Base-by-base conservation (phyloP, 176 grass and related monocot genomes). In the Raddia guianensis region DNA sequence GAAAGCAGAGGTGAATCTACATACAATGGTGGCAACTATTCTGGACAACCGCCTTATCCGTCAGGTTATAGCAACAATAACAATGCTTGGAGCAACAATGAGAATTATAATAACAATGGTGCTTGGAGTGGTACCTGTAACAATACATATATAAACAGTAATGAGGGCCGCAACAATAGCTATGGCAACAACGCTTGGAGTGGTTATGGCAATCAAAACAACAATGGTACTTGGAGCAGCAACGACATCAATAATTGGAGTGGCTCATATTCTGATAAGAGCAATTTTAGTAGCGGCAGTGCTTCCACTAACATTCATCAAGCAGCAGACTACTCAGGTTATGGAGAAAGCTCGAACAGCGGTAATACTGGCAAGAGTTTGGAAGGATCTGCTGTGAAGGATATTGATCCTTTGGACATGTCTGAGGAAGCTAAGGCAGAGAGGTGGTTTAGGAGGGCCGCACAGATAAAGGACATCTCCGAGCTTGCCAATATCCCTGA, bases 341-440 rank as follows among this genome's bases (percentile, higher is more conserved):
- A 51, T 45, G 62, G 61, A 68, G 87, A 83, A 45, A 64, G n/a
- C 63, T 86, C 84, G 70, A 87, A 81, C 44, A 32, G 70, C 9
- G 73, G 69, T 46, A 82, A 90, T 66, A 66, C 74, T 60, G 80
- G 96, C 62, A 91, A 93, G 84, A 95, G 87, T 20, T 80, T 93
- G 74, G 95, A 98, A 89, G 95, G 92, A 66, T 98, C 92, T 63
- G 88, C 86, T 10, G 90, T 93, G 51, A 95, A 77, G 78, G 90
- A 98, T 86, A 70, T 86, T 75, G 90, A 95, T 87, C 90, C 92
- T 61, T 62, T 99, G 16, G 96, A 99, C 86, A 99, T 99, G 96
- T 99, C 96, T 0, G 92, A 95, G 86, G 96, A 99, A 84, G 96
- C 96, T 11, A 99, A 99, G 76, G 90, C 96, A 6, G 90, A 93